Conservation (phyloP, 2,329 filamentous ascomycete genomes). For the Alternaria sp. region DNA sequence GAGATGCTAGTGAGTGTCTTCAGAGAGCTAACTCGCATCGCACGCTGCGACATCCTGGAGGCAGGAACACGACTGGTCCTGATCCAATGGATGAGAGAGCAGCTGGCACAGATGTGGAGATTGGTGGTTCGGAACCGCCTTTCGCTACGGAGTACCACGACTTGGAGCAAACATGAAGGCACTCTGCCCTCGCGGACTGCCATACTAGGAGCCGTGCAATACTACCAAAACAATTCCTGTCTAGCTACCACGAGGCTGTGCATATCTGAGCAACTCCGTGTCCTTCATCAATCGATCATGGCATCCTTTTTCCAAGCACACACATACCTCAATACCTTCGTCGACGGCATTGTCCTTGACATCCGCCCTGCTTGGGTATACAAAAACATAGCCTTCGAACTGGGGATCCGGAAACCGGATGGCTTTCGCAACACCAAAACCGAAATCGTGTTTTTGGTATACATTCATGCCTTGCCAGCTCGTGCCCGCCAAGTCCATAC, state of each 20-base stretch:
- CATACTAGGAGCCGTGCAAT: background rate
- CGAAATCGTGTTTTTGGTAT: conserved; percentile 41
- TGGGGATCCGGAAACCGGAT: conserved; percentile 25
- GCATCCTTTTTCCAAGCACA: conserved; percentile 24
- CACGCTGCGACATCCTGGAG: background rate
- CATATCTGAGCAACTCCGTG: conserved; percentile 15
- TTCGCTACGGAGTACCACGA: background rate
- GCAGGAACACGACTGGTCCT: background rate
- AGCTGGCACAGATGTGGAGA: background rate
- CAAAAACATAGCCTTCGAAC: conserved; percentile 29
- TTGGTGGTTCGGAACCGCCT: background rate
- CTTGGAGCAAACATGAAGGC: background rate
- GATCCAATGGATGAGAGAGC: background rate
- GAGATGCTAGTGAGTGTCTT: background rate
- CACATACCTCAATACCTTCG: conserved; percentile 31
- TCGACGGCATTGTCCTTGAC: conserved; percentile 15
- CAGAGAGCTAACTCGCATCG: background rate
- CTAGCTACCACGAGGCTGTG: conserved; percentile 8
- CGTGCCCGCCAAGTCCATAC: conserved; percentile 35
- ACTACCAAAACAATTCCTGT: background rate
- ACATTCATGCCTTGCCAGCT: conserved; percentile 38
- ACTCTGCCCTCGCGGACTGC: background rate
- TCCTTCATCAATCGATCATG: conserved; percentile 25
- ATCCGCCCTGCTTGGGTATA: conserved; percentile 23
- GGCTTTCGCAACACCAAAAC: conserved; percentile 36